These are phyloP conservation scores for Hypocrella siamensis DNA, from an alignment of 2,329 filamentous ascomycete species.

Conservation along the genomic window DNA sequence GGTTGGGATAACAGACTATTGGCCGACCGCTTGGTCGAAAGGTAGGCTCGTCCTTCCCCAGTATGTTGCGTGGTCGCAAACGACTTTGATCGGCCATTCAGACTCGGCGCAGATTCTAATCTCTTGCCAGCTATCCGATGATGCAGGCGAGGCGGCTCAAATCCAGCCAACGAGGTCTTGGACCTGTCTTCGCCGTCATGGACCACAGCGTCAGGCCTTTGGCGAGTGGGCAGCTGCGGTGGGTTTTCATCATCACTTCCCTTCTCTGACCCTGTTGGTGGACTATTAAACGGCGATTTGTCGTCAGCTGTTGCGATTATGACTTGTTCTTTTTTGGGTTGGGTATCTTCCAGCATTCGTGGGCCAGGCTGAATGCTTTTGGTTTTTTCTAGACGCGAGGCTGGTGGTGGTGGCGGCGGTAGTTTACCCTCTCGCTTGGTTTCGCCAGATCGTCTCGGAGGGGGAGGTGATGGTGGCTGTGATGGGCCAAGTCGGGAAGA, in stretches of 20 bases:
- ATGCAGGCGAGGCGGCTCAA: constrained; percentile 40
- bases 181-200: constrained; percentile 9
- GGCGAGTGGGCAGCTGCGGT: constrained; percentile 32
- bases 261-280: constrained; percentile 53
- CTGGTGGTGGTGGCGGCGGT: constrained; percentile 47
- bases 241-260: constrained; percentile 31
- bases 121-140: constrained; percentile 28
- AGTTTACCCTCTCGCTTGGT: constrained; percentile 29
- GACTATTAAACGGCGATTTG: constrained; percentile 74
- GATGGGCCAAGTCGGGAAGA: constrained; percentile 32
- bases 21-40: constrained; percentile 31
- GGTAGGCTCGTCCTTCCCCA: constrained; percentile 27
- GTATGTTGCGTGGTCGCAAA: constrained; percentile 23
- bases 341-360: constrained; percentile 5
- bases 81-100: constrained; percentile 21
- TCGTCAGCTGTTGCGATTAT: constrained; percentile 16
- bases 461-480: constrained; percentile 46
- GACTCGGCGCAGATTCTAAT: constrained; percentile 27
- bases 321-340: constrained; percentile 3
- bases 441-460: constrained; percentile 46
- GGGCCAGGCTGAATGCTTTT: constrained; percentile 15
- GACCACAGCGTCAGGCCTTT: constrained; percentile 24
- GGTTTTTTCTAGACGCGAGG: constrained; percentile 65
- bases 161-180: constrained; percentile 7
- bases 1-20: constrained; percentile 5